Evolutionary conservation across 345 rosid species (phyloP), one percentile per base, ranked within the genome.

Genomic region (Sisymbrium altissimum): DNA sequence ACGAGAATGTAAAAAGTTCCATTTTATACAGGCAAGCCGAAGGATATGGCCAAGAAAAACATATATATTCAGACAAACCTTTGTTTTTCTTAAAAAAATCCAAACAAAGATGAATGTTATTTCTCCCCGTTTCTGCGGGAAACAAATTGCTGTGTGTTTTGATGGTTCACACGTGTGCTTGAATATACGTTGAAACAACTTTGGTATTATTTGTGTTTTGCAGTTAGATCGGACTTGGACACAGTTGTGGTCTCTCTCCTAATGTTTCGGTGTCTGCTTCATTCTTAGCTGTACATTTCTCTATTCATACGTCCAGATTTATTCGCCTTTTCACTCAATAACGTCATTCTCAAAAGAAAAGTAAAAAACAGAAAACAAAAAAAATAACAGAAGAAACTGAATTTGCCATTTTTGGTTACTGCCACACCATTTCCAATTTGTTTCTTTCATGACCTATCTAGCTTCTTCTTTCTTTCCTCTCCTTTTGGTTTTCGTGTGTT

Each of bases 161-260:
- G 19, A 44, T 54, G 38, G 29, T 54, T 9, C 36, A 70, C 60
- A 76, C 66, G 60, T 55, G 38, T 70, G 53, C 0, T 62, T 76
- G 70, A 68, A 54, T 9, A 4, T 9, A 54, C 65, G 46, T 70
- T 76, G 80, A 70, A 76, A 45, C 80, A 55, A 76, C 44, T 62
- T 61, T 39, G 79, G 60, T 52, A 30, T 30, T 76, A 38, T 67
- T 36, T 67, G 33, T 68, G 46, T 68, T 49, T 70, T 70, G 75
- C 76, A 76, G 71, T 70, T 70, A 38, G 62, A 36, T 64, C 72
- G 75, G 61, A 77, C 61, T 77, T 19, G n/a, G 46, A 46, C 71
- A 64, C 23, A 64, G 58, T 77, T 77, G 38, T 77, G 52, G 66
- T 63, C 87, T 75, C 69, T 71, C 79, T 83, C 87, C 85, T 75